Evolutionary conservation across 2,329 filamentous ascomycete species (phyloP).

Genomic region (Cercospora berteroae): DNA sequence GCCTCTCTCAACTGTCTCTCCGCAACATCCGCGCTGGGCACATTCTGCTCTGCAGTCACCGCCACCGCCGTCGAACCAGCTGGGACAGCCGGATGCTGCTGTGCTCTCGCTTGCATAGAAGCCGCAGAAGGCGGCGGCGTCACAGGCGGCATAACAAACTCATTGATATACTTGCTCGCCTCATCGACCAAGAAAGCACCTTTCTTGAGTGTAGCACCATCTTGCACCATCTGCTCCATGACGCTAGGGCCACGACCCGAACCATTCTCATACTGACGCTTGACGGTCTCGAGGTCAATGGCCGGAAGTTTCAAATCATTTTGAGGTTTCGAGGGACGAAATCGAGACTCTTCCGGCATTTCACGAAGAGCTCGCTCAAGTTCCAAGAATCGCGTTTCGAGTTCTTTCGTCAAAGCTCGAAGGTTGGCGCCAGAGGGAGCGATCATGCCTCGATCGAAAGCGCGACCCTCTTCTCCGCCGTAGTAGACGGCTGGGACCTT

Average conservation of each 20-base stretch:
- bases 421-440: slow-evolving; percentile 75
- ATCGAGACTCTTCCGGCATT: slow-evolving; percentile 33
- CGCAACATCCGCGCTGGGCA: slow-evolving; percentile 31
- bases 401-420: slow-evolving; percentile 65
- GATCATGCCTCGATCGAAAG: slow-evolving; percentile 61
- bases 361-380: slow-evolving; percentile 61
- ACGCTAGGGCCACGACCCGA: slow-evolving; percentile 35
- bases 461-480: slow-evolving; percentile 43
- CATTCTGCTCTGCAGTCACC: slow-evolving; percentile 8
- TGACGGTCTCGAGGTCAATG: slow-evolving; percentile 35
- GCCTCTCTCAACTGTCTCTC: slow-evolving; percentile 36
- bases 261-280: slow-evolving; percentile 31
- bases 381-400: slow-evolving; percentile 68
- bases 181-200: slow-evolving; percentile 40
- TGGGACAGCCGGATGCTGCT: background rate
- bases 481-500: slow-evolving; percentile 50
- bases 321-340: slow-evolving; percentile 33
- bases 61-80: background rate
- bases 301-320: slow-evolving; percentile 35
- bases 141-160: slow-evolving; percentile 40
- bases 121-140: slow-evolving; percentile 31
- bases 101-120: slow-evolving; percentile 5
- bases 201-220: slow-evolving; percentile 38
- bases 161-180: slow-evolving; percentile 39
- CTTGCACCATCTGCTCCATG: slow-evolving; percentile 42